A percentile compares a stretch with the other conserved stretches of the same genome.
Evolutionary conservation across 192 early-diverging fungal species (phyloP).

Genomic region (Coemansia sp.): DNA sequence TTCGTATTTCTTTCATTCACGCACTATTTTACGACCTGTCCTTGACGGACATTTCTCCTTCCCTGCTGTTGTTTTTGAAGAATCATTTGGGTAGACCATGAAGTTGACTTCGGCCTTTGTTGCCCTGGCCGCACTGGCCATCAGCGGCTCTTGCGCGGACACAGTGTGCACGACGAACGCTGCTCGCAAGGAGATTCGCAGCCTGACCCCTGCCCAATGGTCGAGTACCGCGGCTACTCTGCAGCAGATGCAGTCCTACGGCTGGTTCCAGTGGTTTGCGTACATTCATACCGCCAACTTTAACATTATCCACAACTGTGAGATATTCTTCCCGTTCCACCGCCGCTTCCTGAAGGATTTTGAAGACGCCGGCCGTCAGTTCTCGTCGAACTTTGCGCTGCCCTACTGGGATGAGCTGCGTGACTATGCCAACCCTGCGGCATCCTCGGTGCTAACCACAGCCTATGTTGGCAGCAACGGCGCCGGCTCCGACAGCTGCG

Average conservation of each 20-base stretch:
- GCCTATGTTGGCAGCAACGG: conserved; percentile 46
- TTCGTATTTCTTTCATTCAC: not conserved
- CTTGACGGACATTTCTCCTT: not conserved
- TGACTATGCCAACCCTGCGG: conserved; percentile 48
- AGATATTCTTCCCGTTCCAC: conserved; percentile 54
- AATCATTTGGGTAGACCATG: conserved; percentile 18
- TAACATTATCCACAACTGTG: conserved; percentile 38
- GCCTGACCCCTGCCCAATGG: conserved; percentile 37
- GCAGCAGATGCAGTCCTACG: conserved; percentile 24
- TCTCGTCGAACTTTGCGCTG: conserved; percentile 31
- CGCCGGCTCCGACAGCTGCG: conserved; percentile 24
- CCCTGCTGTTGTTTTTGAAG: not conserved
- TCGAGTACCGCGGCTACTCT: conserved; percentile 14
- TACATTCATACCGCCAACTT: conserved; percentile 38
- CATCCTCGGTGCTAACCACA: conserved; percentile 30
- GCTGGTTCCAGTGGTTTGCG: conserved; percentile 46
- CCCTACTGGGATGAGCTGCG: conserved; percentile 56
- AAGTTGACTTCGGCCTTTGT: conserved; percentile 43
- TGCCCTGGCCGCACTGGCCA: conserved; percentile 31
- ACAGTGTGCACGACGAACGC: conserved; percentile 15
- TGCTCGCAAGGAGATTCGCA: conserved; percentile 51
- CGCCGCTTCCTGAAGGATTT: conserved; percentile 50
- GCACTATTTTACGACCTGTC: conserved; percentile 9
- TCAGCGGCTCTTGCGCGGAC: conserved; percentile 33
- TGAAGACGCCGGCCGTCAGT: conserved; percentile 42